Evolutionary conservation across 441 rosid species (phyloP), one percentile per base, ranked within the genome.

Genomic region (Arabidopsis hybrid): DNA sequence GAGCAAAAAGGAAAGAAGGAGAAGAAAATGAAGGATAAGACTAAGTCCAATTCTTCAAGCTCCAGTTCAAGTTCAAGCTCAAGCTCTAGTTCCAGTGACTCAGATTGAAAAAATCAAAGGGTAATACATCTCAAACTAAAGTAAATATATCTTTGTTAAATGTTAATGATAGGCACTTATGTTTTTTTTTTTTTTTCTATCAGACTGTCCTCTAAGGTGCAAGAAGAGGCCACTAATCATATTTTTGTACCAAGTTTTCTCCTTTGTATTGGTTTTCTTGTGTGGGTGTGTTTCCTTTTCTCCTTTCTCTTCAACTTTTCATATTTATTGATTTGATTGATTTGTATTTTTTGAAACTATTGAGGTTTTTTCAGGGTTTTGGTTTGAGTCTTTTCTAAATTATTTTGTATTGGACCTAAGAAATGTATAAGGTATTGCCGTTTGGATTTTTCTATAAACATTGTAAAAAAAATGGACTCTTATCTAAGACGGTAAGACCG

Each of bases 1-100:
- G 77, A 80, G 59, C 14, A 65, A 51, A 66, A 73, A 60, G 69
- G 8, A 52, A 75, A 51, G 46, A 9, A 49, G 7, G 52, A 42
- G 56, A 46, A 56, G 40, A n/a, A n/a, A n/a, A n/a, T n/a, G n/a
- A n/a, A n/a, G n/a, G n/a, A n/a, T n/a, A 29, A 56, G 70, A 31
- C 16, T 42, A 69, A 72, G 62, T 73, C 79, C 36, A 53, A 43
- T 29, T 47, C 78, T n/a, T n/a, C n/a, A n/a, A n/a, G n/a, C n/a
- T n/a, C n/a, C n/a, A n/a, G n/a, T n/a, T n/a, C n/a, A n/a, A n/a
- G n/a, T 63, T 75, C 85, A 53, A 60, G 74, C 73, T 70, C 67
- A 2, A 77, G 69, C 51, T 75, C 77, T 12, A 80, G 84, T 64
- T 80, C 80, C 8, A 72, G 81, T 68, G 69, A 72, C 72, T 83